Conservation (phyloP, 179 eudicot genomes). For the Spinacia oleracea region DNA sequence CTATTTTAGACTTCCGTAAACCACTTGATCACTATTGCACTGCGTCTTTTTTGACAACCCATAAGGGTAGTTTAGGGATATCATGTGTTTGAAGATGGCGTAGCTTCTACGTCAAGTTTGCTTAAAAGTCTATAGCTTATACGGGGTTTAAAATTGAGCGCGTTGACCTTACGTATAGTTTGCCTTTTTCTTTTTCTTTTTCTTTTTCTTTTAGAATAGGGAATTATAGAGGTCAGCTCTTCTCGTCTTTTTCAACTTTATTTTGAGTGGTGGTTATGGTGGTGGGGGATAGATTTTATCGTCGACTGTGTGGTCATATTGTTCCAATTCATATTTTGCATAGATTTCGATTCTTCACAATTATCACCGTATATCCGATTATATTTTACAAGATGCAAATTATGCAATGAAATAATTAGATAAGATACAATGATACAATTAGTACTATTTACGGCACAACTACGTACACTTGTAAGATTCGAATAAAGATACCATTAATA, state of each 20-base stretch:
- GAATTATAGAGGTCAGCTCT: not conserved
- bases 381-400: no score
- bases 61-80: conserved; percentile 7
- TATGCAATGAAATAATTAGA: no score
- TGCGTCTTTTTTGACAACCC: not conserved
- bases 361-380: no score
- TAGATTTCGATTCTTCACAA: no score
- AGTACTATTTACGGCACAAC: no score
- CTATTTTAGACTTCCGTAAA: conserved; percentile 14
- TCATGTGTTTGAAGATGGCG: not conserved
- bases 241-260: not conserved
- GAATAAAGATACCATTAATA: no score
- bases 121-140: not conserved
- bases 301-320: not conserved
- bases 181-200: no score
- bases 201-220: no score
- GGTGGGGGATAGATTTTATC: not conserved
- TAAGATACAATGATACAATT: no score
- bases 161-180: not conserved
- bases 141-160: not conserved
- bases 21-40: not conserved
- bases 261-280: not conserved
- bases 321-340: not conserved
- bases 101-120: conserved; percentile 23
- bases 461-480: no score